Conservation (phyloP, 768 basidiomycete genomes). For the Hygrophorus russula region DNA sequence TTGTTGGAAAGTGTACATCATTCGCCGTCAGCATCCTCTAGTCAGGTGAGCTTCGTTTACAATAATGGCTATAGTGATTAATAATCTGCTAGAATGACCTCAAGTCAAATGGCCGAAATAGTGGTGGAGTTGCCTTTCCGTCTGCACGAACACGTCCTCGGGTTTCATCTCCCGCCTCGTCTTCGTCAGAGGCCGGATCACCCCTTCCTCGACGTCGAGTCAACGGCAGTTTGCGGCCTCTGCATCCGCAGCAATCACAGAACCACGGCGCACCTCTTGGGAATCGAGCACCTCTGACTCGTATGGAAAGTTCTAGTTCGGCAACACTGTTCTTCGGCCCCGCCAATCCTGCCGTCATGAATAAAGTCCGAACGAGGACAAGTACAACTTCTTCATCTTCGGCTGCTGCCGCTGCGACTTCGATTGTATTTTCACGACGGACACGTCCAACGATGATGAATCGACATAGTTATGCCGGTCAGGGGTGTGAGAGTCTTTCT, state of each 20-base stretch:
- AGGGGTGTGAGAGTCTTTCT: slow-evolving; percentile 15
- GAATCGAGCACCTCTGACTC: slow-evolving; percentile 30
- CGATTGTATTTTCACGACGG: slow-evolving; percentile 9
- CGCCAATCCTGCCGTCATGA: slow-evolving; percentile 24
- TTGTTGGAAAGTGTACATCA: slow-evolving; percentile 39
- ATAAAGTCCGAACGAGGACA: slow-evolving; percentile 21
- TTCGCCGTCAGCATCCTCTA: slow-evolving; percentile 26
- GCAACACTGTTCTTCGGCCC: slow-evolving; percentile 66
- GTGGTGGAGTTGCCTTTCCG: slow-evolving; percentile 28
- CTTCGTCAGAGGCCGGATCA: slow-evolving; percentile 40
- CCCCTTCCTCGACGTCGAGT: slow-evolving; percentile 46
- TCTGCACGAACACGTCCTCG: slow-evolving; percentile 30
- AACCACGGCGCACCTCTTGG: slow-evolving; percentile 8
- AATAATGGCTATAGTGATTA: slow-evolving; percentile 2
- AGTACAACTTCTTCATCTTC: slow-evolving; percentile 18
- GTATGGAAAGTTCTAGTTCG: slow-evolving; percentile 44
- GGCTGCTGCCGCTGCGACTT: slow-evolving; percentile 12
- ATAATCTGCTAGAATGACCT: slow-evolving; percentile 6
- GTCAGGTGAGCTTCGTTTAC: slow-evolving; percentile 1
- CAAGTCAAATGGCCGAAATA: slow-evolving; percentile 14
- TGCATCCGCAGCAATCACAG: background rate
- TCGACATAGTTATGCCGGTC: slow-evolving; percentile 60
- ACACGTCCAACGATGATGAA: slow-evolving; percentile 25
- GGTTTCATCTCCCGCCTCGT: slow-evolving; percentile 23
- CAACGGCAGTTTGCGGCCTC: slow-evolving; percentile 18